A percentile compares a stretch with the other conserved stretches of the same genome.
Conservation (phyloP, 1,284 basidiomycete species). For the Cryptococcus jaspeensis region DNA sequence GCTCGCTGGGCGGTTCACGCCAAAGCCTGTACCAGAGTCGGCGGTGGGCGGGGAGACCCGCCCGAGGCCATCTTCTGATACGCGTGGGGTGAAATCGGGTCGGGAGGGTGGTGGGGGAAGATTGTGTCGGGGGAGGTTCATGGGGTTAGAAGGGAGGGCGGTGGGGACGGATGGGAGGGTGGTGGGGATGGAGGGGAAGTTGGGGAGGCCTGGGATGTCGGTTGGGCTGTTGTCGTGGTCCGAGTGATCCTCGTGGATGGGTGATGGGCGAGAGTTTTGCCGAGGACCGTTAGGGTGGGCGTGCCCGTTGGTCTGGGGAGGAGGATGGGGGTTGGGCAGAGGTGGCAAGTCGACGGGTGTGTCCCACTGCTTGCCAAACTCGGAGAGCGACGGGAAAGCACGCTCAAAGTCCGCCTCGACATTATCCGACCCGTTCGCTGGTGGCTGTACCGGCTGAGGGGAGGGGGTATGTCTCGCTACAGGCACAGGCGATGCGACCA, state of each 20-base stretch:
- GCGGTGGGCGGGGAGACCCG: slow-evolving; percentile 20
- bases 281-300: not conserved
- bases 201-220: slow-evolving; percentile 12
- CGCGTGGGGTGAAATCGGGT: slow-evolving; percentile 5
- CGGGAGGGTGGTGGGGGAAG: slow-evolving; percentile 23
- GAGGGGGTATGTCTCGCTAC: not conserved
- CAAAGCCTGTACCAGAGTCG: slow-evolving; percentile 19
- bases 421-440: slow-evolving; percentile 12
- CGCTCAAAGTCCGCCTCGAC: slow-evolving; percentile 38
- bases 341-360: slow-evolving; percentile 4
- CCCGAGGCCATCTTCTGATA: slow-evolving; percentile 2
- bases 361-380: slow-evolving; percentile 46
- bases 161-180: slow-evolving; percentile 13
- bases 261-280: slow-evolving; percentile 1
- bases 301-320: not conserved
- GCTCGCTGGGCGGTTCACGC: slow-evolving; percentile 29
- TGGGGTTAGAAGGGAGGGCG: slow-evolving; percentile 30
- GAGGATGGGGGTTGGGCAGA: slow-evolving; percentile 4
- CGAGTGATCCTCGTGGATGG: slow-evolving; percentile 13
- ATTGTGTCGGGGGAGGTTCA: slow-evolving; percentile 18
- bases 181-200: slow-evolving; percentile 4
- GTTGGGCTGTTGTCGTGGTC: not conserved
- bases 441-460: not conserved
- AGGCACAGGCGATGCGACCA: slow-evolving; percentile 5
- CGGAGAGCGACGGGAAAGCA: slow-evolving; percentile 46